Percentiles rank a stretch among this genome's conserved stretches.
Evolutionary conservation across 129 eudicot genomes (phyloP).

Genomic region (Pittosporum tobira): DNA sequence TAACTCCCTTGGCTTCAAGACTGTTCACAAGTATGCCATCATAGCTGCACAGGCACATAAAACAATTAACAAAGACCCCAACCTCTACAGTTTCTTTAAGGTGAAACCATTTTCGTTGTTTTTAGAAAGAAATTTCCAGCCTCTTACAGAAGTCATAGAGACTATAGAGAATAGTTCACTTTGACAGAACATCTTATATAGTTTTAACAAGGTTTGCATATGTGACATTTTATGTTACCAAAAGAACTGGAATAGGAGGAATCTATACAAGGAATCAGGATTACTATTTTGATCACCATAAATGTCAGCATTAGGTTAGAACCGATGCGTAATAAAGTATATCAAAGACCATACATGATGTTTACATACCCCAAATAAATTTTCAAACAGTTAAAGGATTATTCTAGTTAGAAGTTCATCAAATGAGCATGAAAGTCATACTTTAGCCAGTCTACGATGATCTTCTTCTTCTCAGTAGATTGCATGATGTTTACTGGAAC

Average conservation of each 20-base stretch:
- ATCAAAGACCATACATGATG: not conserved
- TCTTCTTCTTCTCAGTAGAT: constrained; percentile 22
- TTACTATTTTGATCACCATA: not conserved
- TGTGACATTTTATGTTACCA: not conserved
- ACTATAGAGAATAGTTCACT: not conserved
- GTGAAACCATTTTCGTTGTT: not conserved
- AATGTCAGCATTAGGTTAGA: not conserved
- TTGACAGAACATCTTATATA: not conserved
- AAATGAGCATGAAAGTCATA: constrained; percentile 27
- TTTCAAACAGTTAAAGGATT: not conserved
- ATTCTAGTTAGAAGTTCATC: not conserved
- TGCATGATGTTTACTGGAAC: constrained; percentile 39
- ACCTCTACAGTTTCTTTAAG: not conserved
- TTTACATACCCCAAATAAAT: not conserved
- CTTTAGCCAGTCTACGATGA: constrained; percentile 82
- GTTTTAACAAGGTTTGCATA: not conserved
- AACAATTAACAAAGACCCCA: not conserved
- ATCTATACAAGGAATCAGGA: not conserved
- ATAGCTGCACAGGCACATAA: constrained; percentile 51
- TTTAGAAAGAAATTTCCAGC: not conserved
- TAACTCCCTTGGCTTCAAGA: constrained; percentile 45
- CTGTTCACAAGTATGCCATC: constrained; percentile 79
- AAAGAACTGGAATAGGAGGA: constrained; percentile 1
- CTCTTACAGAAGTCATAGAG: not conserved
- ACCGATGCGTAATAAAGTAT: not conserved